Base-by-base conservation (phyloP, 2,329 filamentous ascomycete species). In the Exophiala mesophila region DNA sequence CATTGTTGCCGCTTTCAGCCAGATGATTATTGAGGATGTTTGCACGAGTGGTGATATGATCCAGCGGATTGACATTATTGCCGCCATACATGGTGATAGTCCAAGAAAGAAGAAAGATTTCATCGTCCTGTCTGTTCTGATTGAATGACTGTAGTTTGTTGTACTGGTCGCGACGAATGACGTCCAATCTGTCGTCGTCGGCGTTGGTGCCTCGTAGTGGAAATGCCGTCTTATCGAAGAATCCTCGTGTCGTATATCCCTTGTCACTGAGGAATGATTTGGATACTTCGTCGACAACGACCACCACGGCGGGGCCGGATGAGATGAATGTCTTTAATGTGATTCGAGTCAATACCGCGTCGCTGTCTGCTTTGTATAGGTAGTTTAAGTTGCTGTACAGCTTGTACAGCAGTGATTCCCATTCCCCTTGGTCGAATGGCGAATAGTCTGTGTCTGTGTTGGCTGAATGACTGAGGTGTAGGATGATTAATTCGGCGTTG, bases 391-490 rank as follows among this genome's bases (percentile, higher is more conserved):
- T 55, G 16, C 16, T 26, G 41, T 71, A 68, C 24, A 73, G 64
- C 12, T 59, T 53, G 52, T 34, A 26, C 40, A 72, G 69, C 28
- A 73, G 64, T 12, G 59, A 52, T 52, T 66, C 60, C 57, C 65
- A 66, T 20, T 72, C 63, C 15, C 55, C 53, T n/a, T 63, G 51
- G 5, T 55, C 57, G 42, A 72, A 66, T 41, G 63, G 54, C 23
- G 54, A 57, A 47, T 63, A 66, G 18, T 59, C 50, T 33, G 64
- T 55, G 31, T 66, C 62, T 3, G 66, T 65, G 47, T 70, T 63
- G 12, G 70, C 54, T 3, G 65, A 67, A 31, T 73, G 71, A n/a
- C 63, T 63, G n/a, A 74, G 55, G 23, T 68, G 63, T 38, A 73
- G 60, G 44, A 74, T 67, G 39, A 74, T 58, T 36, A 73, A 58